Evolutionary conservation across 345 rosid species (phyloP).

Genomic region (Eucalyptus coolabah): DNA sequence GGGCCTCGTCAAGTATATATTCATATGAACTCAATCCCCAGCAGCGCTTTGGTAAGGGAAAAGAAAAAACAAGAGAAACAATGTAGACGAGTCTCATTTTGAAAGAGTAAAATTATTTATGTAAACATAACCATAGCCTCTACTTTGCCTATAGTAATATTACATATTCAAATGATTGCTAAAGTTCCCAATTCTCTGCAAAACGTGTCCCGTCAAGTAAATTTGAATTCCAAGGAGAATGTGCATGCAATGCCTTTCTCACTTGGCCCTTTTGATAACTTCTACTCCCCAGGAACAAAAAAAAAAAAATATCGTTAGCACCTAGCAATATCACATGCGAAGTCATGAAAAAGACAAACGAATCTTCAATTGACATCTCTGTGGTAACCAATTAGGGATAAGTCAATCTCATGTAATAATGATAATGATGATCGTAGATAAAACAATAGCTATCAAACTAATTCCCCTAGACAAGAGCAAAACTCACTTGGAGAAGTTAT

Average conservation of each 20-base stretch:
- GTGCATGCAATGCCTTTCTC: neutral
- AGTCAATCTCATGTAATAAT: rapidly evolving
- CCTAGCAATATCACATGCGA: neutral
- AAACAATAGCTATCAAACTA: rapidly evolving
- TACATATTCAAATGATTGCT: neutral
- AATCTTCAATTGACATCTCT: neutral
- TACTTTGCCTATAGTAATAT: neutral
- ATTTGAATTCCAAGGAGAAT: neutral
- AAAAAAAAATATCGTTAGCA: neutral
- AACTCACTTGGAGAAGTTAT: neutral
- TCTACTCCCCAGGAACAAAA: neutral
- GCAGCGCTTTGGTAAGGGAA: no score
- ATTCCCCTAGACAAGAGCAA: neutral
- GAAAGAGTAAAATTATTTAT: neutral
- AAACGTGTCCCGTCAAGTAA: neutral
- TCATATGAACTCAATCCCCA: no score
- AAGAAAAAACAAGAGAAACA: no score
- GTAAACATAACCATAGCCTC: neutral
- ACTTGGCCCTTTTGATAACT: neutral
- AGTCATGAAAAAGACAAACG: neutral
- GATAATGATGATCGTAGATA: neutral
- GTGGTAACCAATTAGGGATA: neutral
- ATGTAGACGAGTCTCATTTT: no score
- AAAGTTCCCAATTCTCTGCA: neutral
- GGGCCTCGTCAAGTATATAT: neutral